Percentiles rank a stretch among this genome's conserved stretches.
These are phyloP conservation scores for Cenchrus fungigraminus DNA, from an alignment of 176 grass and related monocot species.

Conservation along the genomic window DNA sequence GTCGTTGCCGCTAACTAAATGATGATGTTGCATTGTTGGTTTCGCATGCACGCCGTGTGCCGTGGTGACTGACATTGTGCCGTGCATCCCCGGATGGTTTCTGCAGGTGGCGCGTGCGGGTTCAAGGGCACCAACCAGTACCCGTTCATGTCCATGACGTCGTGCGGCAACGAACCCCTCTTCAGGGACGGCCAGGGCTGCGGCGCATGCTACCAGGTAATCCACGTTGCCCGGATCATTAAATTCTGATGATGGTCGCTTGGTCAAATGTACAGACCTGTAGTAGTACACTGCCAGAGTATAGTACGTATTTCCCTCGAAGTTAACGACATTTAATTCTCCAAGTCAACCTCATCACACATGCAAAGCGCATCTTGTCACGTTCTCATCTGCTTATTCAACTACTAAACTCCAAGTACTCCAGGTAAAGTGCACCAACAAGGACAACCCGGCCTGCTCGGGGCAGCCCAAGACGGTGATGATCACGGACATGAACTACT, in stretches of 20 bases:
- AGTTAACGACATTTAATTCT: not conserved
- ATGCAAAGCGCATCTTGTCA: not conserved
- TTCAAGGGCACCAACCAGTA: constrained; percentile 51
- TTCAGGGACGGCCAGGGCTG: constrained; percentile 62
- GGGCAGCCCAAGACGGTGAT: constrained; percentile 34
- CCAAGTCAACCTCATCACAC: not conserved
- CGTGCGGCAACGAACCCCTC: constrained; percentile 50
- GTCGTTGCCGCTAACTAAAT: no score
- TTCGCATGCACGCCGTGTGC: no score
- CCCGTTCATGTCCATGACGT: constrained; percentile 65
- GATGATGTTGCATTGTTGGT: no score
- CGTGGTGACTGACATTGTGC: not conserved
- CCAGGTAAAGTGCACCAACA: constrained; percentile 43
- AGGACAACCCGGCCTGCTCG: constrained; percentile 43
- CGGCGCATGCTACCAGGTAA: constrained; percentile 64
- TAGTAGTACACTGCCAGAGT: no score
- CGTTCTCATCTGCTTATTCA: not conserved
- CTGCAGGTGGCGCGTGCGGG: constrained; percentile 64
- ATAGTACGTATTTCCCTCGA: not conserved
- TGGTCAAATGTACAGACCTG: no score
- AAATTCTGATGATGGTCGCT: no score
- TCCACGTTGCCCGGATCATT: constrained; percentile 7
- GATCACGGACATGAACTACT: constrained; percentile 77
- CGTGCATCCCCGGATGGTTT: not conserved
- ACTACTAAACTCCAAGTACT: no score